Evolutionary conservation across 345 rosid genomes (phyloP), one percentile per base, ranked within the genome.

Genomic region (Reutealis trisperma): DNA sequence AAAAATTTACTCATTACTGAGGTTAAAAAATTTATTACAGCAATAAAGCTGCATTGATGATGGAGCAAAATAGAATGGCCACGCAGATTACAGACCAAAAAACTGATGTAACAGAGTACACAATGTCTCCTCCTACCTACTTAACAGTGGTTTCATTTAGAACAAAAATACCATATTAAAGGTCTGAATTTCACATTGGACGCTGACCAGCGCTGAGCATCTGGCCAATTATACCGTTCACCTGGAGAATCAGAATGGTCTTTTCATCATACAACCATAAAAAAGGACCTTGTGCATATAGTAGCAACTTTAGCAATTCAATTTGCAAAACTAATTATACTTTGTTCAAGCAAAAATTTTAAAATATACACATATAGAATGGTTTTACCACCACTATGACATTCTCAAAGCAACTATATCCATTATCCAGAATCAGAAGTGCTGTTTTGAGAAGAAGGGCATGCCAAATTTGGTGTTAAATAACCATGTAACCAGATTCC

Each of bases 141-240:
- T 24, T 54, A 47, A 32, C 37, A 25, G 18, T 27, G 45, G 16
- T 51, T 25, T 64, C 25, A 30, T n/a, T 27, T 19, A 42, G 58
- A 72, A 41, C 47, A 63, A 64, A 44, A 78, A 60, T 47, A n/a
- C 3, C 49, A 69, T 25, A 61, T 32, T 52, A 21, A 10, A 45
- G 5, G 41, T 3, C 25, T 0, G 6, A 25, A 58, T 41, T 73
- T 85, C 80, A 91, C 91, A 90, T 87, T 0, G 92, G 92, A 66
- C 90, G 94, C 78, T 85, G 90, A 65, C 88, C 88, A 51, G 67
- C 89, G 76, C 98, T 88, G 49, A 95, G 87, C 89, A 95, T 90
- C 85, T 93, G 99, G 49, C 98, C 99, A 5, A 95, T 76, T 69
- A 95, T 86, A 68, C 85, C 85, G 78, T 93, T 93, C 78, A 93